Conservation (phyloP, 2,329 filamentous ascomycete genomes). For the Claviceps humidiphila region DNA sequence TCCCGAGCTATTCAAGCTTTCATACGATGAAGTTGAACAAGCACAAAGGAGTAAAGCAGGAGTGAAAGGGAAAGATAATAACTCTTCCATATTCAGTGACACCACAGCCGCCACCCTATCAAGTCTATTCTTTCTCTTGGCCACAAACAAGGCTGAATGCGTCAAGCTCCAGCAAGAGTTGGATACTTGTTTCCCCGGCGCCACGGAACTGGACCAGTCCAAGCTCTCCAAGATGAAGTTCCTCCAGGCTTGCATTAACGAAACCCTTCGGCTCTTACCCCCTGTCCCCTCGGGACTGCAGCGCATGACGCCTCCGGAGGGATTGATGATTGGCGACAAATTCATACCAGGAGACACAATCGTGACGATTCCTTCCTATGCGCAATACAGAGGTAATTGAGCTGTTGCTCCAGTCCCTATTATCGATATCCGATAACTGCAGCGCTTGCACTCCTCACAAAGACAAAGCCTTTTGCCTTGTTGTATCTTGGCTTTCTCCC, state of each 20-base stretch:
- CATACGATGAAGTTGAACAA: too few species aligned
- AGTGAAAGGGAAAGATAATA: too few species aligned
- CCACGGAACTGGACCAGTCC: slow-evolving; percentile 7
- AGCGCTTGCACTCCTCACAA: too few species aligned
- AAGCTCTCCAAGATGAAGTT: slow-evolving; percentile 13
- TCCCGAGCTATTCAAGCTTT: too few species aligned
- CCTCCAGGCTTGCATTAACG: slow-evolving; percentile 26
- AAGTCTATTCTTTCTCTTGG: slow-evolving; percentile 22
- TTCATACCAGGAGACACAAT: slow-evolving; percentile 24
- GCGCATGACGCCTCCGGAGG: slow-evolving; percentile 24
- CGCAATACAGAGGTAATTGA: slow-evolving; percentile 5
- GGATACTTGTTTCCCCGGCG: slow-evolving; percentile 6
- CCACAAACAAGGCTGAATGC: slow-evolving; percentile 6
- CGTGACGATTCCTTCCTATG: slow-evolving; percentile 13
- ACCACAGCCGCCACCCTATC: slow-evolving; percentile 22
- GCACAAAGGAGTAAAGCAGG: too few species aligned
- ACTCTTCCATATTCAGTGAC: slow-evolving; percentile 13
- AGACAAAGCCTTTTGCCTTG: background rate
- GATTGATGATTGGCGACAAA: slow-evolving; percentile 17
- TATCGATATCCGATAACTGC: too few species aligned
- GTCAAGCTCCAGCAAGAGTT: slow-evolving; percentile 25
- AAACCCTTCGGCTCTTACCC: slow-evolving; percentile 25
- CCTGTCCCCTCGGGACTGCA: slow-evolving; percentile 21
- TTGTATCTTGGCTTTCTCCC: background rate
- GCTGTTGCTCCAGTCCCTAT: background rate